Conservation (phyloP, 345 rosid species). For the Luvunga scandens region DNA sequence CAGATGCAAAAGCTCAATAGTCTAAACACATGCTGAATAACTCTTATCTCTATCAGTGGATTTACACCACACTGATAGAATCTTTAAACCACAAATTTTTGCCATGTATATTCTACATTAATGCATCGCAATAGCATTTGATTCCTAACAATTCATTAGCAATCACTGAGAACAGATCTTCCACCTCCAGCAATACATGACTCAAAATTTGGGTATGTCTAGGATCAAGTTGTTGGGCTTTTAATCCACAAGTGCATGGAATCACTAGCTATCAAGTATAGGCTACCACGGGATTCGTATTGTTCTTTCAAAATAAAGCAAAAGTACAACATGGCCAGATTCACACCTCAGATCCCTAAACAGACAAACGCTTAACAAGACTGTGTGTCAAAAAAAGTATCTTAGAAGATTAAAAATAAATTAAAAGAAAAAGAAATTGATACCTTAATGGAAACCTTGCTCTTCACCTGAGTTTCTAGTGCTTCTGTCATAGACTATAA, state of each 20-base stretch:
- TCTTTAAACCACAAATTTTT: background rate
- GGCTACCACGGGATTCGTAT: background rate
- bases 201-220: background rate
- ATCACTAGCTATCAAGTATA: background rate
- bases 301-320: background rate
- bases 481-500: conserved; percentile 96
- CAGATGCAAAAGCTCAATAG: background rate
- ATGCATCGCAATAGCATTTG: background rate
- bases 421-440: background rate
- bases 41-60: background rate
- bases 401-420: background rate
- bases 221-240: background rate
- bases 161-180: conserved; percentile 4
- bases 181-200: background rate
- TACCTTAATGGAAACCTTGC: conserved; percentile 88
- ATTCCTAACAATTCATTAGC: conserved; percentile 1
- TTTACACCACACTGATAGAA: background rate
- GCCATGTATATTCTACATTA: background rate
- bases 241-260: background rate
- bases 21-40: background rate
- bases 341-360: background rate
- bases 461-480: conserved; percentile 85
- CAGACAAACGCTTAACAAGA: no score
- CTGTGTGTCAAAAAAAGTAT: background rate
- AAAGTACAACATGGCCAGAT: background rate